Conservation (phyloP, 2,329 filamentous ascomycete genomes). For the Aphanoascus verrucosus region DNA sequence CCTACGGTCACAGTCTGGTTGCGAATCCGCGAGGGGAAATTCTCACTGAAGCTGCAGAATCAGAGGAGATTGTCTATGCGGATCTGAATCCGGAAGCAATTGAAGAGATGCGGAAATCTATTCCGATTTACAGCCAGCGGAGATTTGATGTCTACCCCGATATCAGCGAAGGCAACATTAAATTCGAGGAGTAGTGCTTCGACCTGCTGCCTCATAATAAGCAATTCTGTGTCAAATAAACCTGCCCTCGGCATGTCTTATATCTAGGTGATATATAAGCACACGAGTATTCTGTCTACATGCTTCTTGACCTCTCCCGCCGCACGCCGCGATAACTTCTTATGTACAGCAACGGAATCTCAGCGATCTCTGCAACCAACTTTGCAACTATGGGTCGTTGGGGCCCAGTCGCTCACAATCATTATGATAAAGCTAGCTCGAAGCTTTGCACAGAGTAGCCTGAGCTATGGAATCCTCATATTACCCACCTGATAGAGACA, state of each 20-base stretch:
- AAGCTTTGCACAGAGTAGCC: too few relatives aligned
- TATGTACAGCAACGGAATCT: too few relatives aligned
- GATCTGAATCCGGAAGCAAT: constrained; percentile 60
- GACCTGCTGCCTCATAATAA: background rate
- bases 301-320: too few relatives aligned
- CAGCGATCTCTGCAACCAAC: too few relatives aligned
- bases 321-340: too few relatives aligned
- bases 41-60: constrained; percentile 66
- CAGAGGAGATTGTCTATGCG: constrained; percentile 63
- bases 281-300: background rate
- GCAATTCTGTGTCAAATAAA: background rate
- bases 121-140: constrained; percentile 74
- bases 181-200: constrained; percentile 28
- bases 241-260: background rate
- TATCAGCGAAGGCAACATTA: constrained; percentile 53
- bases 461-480: too few relatives aligned
- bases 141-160: constrained; percentile 94
- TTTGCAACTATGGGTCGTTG: too few relatives aligned
- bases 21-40: constrained; percentile 79
- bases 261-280: background rate
- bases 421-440: too few relatives aligned
- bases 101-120: constrained; percentile 64
- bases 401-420: too few relatives aligned
- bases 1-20: constrained; percentile 84
- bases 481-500: too few relatives aligned